Conservation (phyloP, 2,329 filamentous ascomycete species). For the Pleurostoma richardsiae region DNA sequence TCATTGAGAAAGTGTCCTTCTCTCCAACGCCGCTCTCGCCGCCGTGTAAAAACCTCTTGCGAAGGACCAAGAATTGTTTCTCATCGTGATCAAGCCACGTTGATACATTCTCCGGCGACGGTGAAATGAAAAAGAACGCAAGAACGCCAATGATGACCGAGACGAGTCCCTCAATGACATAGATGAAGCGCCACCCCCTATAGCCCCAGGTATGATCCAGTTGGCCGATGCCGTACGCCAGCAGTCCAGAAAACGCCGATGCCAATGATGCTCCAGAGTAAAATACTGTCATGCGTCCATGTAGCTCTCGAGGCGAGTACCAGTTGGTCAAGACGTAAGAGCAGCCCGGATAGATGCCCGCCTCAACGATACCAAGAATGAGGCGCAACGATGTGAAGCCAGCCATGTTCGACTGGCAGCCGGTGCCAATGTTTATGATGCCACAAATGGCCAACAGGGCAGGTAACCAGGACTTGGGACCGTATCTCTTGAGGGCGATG, state of each 20-base stretch:
- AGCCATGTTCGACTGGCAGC: conserved; percentile 1
- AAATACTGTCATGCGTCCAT: conserved; percentile 3
- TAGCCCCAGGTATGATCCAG: conserved; percentile 4
- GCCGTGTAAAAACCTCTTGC: conserved; percentile 8
- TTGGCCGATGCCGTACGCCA: conserved; percentile 1
- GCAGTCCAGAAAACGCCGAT: conserved; percentile 1
- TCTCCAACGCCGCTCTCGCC: conserved; percentile 10
- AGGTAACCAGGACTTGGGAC: conserved; percentile 1
- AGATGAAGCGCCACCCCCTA: conserved; percentile 4
- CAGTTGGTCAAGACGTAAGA: conserved; percentile 4
- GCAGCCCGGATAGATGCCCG: conserved; percentile 2
- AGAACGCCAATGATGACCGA: background rate
- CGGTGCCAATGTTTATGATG: background rate
- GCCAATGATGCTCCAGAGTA: background rate
- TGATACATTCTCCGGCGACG: conserved; percentile 6
- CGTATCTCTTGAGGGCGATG: background rate
- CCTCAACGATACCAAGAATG: background rate
- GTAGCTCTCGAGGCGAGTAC: conserved; percentile 8
- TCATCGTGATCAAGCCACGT: conserved; percentile 11
- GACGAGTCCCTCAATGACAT: conserved; percentile 1
- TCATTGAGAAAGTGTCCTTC: conserved; percentile 10
- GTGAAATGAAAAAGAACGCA: conserved; percentile 2
- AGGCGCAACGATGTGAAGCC: background rate
- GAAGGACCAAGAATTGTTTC: conserved; percentile 8
- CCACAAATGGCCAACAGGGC: background rate